Conservation (phyloP, 1,284 basidiomycete species). For the Ganoderma resinaceum region DNA sequence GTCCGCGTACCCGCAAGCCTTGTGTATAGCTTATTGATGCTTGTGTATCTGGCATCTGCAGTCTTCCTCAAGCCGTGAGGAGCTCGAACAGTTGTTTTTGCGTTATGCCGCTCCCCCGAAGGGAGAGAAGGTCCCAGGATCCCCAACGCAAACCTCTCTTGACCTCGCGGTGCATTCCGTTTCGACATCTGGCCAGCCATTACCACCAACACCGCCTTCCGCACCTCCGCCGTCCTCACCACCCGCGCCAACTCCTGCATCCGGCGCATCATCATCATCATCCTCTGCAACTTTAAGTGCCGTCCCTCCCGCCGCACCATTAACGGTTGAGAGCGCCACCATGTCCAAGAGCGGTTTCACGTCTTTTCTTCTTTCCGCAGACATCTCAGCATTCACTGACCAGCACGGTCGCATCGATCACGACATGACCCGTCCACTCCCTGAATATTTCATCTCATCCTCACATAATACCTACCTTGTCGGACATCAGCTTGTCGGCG, state of each 20-base stretch:
- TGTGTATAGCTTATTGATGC: neutral
- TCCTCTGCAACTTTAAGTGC: constrained; percentile 30
- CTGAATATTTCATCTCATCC: constrained; percentile 92
- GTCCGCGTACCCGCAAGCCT: constrained; percentile 15
- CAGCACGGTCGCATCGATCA: constrained; percentile 53
- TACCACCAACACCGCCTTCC: neutral
- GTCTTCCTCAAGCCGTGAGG: constrained; percentile 53
- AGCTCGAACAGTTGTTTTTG: constrained; percentile 62
- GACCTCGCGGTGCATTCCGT: constrained; percentile 32
- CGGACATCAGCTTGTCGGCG: constrained; percentile 92
- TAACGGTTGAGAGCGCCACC: constrained; percentile 38
- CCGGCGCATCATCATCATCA: constrained; percentile 18
- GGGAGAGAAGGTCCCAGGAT: constrained; percentile 25
- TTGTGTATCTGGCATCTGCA: constrained; percentile 35
- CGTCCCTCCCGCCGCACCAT: constrained; percentile 31
- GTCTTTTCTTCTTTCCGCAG: constrained; percentile 76
- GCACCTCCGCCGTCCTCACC: neutral
- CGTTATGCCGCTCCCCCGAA: constrained; percentile 52
- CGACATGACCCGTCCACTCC: constrained; percentile 84
- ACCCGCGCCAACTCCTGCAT: constrained; percentile 5
- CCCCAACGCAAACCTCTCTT: constrained; percentile 37
- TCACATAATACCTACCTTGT: constrained; percentile 99
- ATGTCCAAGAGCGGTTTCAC: constrained; percentile 73
- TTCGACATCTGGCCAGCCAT: constrained; percentile 13
- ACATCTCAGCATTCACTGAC: constrained; percentile 66